Percentiles rank a stretch among this genome's conserved stretches.
Evolutionary conservation across 2,329 filamentous ascomycete species (phyloP).

Genomic region (Fusarium anthophilum): DNA sequence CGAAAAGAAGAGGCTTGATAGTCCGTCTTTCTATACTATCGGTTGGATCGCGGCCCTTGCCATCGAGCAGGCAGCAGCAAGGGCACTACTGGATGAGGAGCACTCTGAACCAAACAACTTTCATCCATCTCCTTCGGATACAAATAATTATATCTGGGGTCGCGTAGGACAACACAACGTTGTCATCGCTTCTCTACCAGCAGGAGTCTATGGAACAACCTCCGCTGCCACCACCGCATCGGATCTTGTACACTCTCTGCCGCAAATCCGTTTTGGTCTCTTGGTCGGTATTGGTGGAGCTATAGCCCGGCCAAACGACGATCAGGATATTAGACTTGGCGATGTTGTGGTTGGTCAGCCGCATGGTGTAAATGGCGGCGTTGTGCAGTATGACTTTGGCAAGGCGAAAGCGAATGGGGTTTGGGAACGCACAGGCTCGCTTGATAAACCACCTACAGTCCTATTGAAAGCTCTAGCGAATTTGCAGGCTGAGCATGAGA

Average conservation of each 20-base stretch:
- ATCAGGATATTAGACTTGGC: conserved; percentile 40
- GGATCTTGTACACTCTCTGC: conserved; percentile 20
- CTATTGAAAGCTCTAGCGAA: conserved; percentile 16
- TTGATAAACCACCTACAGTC: conserved; percentile 13
- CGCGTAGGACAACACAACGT: conserved; percentile 40
- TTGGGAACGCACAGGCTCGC: conserved; percentile 9
- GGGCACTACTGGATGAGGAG: conserved; percentile 38
- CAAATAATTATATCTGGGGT: conserved; percentile 42
- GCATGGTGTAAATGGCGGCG: conserved; percentile 13
- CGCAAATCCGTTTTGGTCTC: conserved; percentile 28
- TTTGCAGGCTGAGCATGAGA: conserved; percentile 25
- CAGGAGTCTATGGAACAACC: conserved; percentile 22
- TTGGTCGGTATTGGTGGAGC: conserved; percentile 56
- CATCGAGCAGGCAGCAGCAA: conserved; percentile 40
- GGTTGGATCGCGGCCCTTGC: conserved; percentile 41
- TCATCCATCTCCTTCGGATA: conserved; percentile 20
- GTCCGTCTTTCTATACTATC: conserved; percentile 24
- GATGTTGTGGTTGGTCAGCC: conserved; percentile 43
- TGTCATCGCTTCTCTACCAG: conserved; percentile 39
- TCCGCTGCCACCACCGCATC: conserved; percentile 20
- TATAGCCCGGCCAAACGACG: background rate
- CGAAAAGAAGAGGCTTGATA: background rate
- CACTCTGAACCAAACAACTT: conserved; percentile 20
- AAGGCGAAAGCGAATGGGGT: conserved; percentile 1
- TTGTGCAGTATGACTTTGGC: conserved; percentile 39